Base-by-base conservation (phyloP, 345 rosid genomes). In the thale cress (Arabidopsis thaliana) region DNA sequence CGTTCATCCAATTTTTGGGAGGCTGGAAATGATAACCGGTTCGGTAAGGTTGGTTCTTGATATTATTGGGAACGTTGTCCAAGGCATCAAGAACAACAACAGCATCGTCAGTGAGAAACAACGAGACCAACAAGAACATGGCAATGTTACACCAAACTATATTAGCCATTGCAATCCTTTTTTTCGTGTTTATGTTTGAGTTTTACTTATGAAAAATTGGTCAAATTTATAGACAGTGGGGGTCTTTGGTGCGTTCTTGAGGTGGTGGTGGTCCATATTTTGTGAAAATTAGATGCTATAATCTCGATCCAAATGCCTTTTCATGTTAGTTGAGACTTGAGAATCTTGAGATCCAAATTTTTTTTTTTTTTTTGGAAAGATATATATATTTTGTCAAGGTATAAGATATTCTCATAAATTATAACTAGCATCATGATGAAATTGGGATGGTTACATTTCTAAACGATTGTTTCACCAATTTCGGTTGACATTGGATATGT, bases 11-110 rank as follows among this genome's bases (percentile, higher is more conserved):
- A 57, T 88, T 88, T 71, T 83, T 84, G 71, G 85, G 82, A 36
- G 93, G 90, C 59, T 91, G 93, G 58, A 91, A 91, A 63, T 91
- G 93, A 55, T 77, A 91, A 42, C 73, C 85, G 25, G 96, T 89
- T 71, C 90, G 80, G 62, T 91, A 89, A 53, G 90, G 90, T 74
- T 89, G 91, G 33, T 71, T 57, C 30, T 55, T 71, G 59, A 56
- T 62, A 44, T 14, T 12, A 11, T 3, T 44, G 16, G 62, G 53
- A 3, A 33, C 36, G 46, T 50, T 36, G 37, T 45, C 56, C 65
- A 45, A 45, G 50, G 60, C 61, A 25, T 65, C 73, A 49, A 75
- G 56, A 76, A 42, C 65, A 67, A 48, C 61, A 69, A 52, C 3
- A 76, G 25, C 57, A 53, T 62, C 25, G 57, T 53, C 20, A 50